Evolutionary conservation across 2,329 filamentous ascomycete species (phyloP), one percentile per base, ranked within the genome.

Genomic region (Pseudocercospora fijiensis): DNA sequence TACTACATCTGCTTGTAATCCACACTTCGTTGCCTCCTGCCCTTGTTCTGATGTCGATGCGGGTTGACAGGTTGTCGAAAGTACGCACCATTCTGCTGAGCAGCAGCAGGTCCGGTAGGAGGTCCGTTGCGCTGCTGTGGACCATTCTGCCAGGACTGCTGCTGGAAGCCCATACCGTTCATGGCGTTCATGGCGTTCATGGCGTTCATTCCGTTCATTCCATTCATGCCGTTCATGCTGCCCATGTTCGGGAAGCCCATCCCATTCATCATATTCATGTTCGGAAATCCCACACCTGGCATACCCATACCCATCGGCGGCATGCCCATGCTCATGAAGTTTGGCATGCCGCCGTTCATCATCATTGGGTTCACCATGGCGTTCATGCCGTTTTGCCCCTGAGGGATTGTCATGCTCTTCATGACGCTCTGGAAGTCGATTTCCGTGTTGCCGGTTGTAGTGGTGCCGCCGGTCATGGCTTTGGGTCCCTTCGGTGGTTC

Each of bases 31-130:
- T 91, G 87, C 71, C 91, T 84, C 68, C 89, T 86, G 72, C 92
- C 88, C 72, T 90, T 86, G 73, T 92, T 91, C 77, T 93, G 89
- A 75, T 95, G 91, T 57, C 95, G 87, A 75, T 96, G 91, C 2
- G 93, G 94, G 75, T 99, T 99, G 66, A 98, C 91, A 0, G 95
- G 95, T 77, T 96, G 94, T 63, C 95, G 86, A 76, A 98, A 96
- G 79, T 99, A 99, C 6, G 95, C 91, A 65, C 92, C 91, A 63
- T 96, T 92, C 61, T 96, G 91, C 9, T 62, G 37, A 41, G n/a
- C 67, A 43, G 66, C 68, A 24, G 41, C 58, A 13, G 65, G 65
- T n/a, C 65, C 65, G 18, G 63, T 65, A 4, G 63, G 65, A n/a
- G 65, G 65, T 4, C 64, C 64, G 20, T 63, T 60, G 53, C 61